These are phyloP conservation scores for Claviceps sorghi DNA, from an alignment of 2,329 filamentous ascomycete genomes.

Conservation along the genomic window DNA sequence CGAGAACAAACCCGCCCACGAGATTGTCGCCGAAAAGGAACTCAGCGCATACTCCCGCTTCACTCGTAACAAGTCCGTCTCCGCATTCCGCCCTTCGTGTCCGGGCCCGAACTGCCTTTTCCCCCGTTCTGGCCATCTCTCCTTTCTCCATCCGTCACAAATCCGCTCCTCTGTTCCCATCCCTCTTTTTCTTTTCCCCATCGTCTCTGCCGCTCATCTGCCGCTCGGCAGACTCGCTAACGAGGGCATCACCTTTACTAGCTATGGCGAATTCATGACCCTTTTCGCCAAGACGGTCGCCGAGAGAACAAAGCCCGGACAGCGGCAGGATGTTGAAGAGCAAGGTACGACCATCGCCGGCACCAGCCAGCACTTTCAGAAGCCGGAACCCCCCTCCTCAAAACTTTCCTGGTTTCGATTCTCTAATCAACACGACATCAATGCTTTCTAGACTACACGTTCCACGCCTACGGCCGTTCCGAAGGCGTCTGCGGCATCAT, in stretches of 20 bases:
- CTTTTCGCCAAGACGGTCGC: conserved; percentile 80
- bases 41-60: conserved; percentile 68
- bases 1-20: conserved; percentile 57
- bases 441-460: conserved; percentile 43
- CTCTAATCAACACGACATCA: not conserved
- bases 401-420: not conserved
- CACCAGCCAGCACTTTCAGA: too few species aligned
- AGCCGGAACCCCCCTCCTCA: too few species aligned
- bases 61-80: conserved; percentile 51
- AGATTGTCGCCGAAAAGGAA: conserved; percentile 65
- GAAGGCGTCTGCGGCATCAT: conserved; percentile 64
- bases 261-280: conserved; percentile 56
- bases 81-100: not conserved
- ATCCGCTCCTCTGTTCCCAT: not conserved
- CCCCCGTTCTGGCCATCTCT: not conserved
- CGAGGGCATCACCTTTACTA: conserved; percentile 6
- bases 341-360: conserved; percentile 37
- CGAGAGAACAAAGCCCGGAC: conserved; percentile 65
- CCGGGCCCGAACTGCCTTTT: not conserved
- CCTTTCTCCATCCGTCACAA: not conserved
- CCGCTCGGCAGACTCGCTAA: conserved; percentile 1
- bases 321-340: conserved; percentile 75
- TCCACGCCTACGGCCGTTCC: conserved; percentile 64
- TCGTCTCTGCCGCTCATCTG: not conserved
- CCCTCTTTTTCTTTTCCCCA: not conserved